A percentile compares a stretch with the other conserved stretches of the same genome.
phyloP scores from a whole-genome alignment of 75 land plant genomes.

The Cryptomeria japonica region DNA sequence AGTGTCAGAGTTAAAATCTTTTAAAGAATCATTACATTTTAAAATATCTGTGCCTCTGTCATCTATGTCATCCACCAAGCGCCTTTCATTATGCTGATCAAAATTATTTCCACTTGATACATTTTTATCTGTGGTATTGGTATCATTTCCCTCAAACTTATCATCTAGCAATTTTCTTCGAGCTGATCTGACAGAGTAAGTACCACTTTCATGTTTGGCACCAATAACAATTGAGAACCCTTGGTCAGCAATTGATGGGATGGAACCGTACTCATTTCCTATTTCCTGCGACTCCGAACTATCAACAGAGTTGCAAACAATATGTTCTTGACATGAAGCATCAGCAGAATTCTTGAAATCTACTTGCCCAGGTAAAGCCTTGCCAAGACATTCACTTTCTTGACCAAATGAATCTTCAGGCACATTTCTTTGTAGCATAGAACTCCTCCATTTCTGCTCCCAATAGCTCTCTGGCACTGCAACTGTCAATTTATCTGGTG shows the following conservation, averaged over 20 bases:
- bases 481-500: conserved; percentile 48
- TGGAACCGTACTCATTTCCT: background rate
- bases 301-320: background rate
- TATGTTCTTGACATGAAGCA: background rate
- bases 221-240: background rate
- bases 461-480: conserved; percentile 76
- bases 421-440: conserved; percentile 50
- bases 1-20: background rate
- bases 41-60: background rate
- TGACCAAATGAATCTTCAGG: conserved; percentile 11
- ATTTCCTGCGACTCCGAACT: background rate
- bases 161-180: conserved; percentile 10
- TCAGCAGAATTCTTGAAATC: background rate
- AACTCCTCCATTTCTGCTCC: conserved; percentile 85
- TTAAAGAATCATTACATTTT: background rate
- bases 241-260: background rate
- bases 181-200: background rate
- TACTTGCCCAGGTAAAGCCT: background rate
- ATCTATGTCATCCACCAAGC: background rate
- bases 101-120: background rate
- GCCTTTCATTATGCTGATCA: background rate
- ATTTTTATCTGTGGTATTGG: background rate
- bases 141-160: conserved; percentile 3
- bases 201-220: background rate
- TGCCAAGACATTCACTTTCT: conserved; percentile 14